phyloP scores from a whole-genome alignment of 345 rosid genomes.

The Eucalyptus melliodora region DNA sequence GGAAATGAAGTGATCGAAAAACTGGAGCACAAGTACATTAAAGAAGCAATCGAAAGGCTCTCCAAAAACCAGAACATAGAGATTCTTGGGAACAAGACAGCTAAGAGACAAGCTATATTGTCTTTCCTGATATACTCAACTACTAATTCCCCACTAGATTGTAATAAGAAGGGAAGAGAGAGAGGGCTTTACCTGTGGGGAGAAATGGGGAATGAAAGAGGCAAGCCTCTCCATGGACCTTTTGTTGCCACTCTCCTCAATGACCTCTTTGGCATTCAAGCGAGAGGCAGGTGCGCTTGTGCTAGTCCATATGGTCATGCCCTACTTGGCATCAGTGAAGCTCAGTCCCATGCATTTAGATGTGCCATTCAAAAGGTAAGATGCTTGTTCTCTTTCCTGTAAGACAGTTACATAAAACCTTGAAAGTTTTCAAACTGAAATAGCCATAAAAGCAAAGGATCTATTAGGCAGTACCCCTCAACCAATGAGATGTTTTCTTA shows the following conservation, averaged over 20 bases:
- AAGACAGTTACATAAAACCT: not conserved
- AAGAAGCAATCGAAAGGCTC: constrained; percentile 26
- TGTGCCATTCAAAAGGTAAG: constrained; percentile 32
- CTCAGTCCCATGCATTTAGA: constrained; percentile 12
- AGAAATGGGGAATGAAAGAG: constrained; percentile 24
- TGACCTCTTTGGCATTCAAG: constrained; percentile 59
- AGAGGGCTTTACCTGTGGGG: constrained; percentile 18
- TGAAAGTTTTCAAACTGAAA: not conserved
- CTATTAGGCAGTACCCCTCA: not conserved
- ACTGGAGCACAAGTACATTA: constrained; percentile 17
- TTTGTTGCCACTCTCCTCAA: constrained; percentile 42
- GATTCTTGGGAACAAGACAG: constrained; percentile 28
- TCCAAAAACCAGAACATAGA: constrained; percentile 20
- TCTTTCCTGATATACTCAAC: constrained; percentile 42
- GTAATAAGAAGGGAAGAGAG: not conserved
- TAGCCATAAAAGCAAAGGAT: not conserved
- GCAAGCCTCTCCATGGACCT: constrained; percentile 46
- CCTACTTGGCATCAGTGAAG: constrained; percentile 17
- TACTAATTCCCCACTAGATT: not conserved
- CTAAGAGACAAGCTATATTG: constrained; percentile 26
- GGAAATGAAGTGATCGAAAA: constrained; percentile 13
- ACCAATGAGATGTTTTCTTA: not conserved
- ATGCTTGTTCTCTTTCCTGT: not conserved
- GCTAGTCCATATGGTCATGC: constrained; percentile 60
- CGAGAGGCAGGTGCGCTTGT: constrained; percentile 56